Evolutionary conservation across 306 rosid species (phyloP).

Genomic region (Mimosa pudica): DNA sequence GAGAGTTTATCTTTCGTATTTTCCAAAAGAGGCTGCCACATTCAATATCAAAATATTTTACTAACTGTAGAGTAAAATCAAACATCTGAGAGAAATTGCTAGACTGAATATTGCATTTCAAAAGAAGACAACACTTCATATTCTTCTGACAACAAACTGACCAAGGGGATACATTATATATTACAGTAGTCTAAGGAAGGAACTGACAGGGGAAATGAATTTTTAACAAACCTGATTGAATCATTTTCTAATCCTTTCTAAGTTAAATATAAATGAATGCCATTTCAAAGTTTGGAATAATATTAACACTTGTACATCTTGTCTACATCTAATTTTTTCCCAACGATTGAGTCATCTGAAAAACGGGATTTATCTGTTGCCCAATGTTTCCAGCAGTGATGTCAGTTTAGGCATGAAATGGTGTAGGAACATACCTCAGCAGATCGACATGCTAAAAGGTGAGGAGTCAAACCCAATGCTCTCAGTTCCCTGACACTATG

Average conservation of each 20-base stretch:
- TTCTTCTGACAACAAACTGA: slow-evolving; percentile 7
- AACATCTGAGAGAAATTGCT: slow-evolving; percentile 17
- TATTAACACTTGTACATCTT: neutral
- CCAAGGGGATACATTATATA: slow-evolving; percentile 25
- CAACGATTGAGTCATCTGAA: neutral
- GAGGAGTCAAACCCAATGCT: slow-evolving; percentile 95
- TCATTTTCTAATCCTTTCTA: slow-evolving; percentile 5
- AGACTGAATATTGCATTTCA: slow-evolving; percentile 29
- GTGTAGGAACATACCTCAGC: slow-evolving; percentile 66
- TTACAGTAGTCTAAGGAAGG: slow-evolving; percentile 8
- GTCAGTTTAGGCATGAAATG: slow-evolving; percentile 23
- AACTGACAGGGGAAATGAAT: slow-evolving; percentile 16
- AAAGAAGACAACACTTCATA: slow-evolving; percentile 13
- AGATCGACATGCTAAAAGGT: slow-evolving; percentile 93
- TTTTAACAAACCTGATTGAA: slow-evolving; percentile 11
- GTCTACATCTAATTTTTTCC: slow-evolving; percentile 5
- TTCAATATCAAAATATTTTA: slow-evolving; percentile 34
- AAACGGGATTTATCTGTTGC: no score
- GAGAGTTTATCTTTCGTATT: slow-evolving; percentile 91
- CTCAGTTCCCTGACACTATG: slow-evolving; percentile 95
- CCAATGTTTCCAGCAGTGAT: slow-evolving; percentile 5
- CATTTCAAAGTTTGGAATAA: slow-evolving; percentile 8
- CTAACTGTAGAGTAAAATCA: slow-evolving; percentile 33
- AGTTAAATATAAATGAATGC: neutral
- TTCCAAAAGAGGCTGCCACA: slow-evolving; percentile 82